Evolutionary conservation across 139 green algal species (phyloP).

Genomic region (Micromonas pusilla): DNA sequence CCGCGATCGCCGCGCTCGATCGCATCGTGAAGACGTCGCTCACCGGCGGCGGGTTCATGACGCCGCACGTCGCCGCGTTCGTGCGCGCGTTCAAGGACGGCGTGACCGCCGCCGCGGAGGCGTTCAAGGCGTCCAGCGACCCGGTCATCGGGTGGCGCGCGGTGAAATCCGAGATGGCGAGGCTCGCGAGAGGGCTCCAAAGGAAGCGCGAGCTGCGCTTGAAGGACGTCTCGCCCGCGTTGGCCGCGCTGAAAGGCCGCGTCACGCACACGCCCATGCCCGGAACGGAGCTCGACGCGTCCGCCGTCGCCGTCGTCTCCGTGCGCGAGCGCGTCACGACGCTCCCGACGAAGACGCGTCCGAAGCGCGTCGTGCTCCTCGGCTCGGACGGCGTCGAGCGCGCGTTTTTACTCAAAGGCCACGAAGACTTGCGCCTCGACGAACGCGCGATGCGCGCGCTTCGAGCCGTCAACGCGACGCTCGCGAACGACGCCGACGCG

Average conservation of each 20-base stretch:
- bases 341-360: slow-evolving; percentile 70
- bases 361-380: slow-evolving; percentile 68
- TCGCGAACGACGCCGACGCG: slow-evolving; percentile 7
- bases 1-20: too few relatives aligned
- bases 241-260: neutral
- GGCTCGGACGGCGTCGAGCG: slow-evolving; percentile 61
- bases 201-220: neutral
- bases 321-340: neutral
- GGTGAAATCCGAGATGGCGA: neutral
- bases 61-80: neutral
- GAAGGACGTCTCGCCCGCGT: neutral
- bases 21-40: neutral
- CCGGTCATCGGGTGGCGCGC: neutral
- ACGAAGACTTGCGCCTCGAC: slow-evolving; percentile 80
- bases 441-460: slow-evolving; percentile 70
- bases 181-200: neutral
- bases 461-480: neutral
- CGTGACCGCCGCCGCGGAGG: neutral
- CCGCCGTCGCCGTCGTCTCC: neutral
- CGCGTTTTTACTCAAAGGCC: slow-evolving; percentile 77
- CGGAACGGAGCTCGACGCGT: neutral
- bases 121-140: neutral
- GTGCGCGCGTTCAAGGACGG: neutral
- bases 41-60: neutral
- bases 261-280: too few relatives aligned